Evolutionary conservation across 1,284 basidiomycete species (phyloP).

Genomic region (Apiotrichum veenhuisii): DNA sequence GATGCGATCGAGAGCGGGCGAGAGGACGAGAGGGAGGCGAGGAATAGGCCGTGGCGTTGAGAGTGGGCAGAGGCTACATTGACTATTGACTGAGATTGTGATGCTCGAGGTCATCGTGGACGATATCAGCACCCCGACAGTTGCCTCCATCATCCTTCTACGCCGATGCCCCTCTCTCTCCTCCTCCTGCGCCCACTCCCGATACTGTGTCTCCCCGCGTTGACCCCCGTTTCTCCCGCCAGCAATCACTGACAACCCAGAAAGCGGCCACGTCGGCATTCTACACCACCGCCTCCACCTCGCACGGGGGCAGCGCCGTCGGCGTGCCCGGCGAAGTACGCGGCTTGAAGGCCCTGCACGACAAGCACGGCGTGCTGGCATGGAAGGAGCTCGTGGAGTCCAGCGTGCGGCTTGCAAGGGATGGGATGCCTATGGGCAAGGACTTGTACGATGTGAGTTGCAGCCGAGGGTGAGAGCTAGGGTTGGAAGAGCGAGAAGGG

Average conservation of each 20-base stretch:
- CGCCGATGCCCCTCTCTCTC: not conserved
- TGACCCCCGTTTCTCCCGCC: no score
- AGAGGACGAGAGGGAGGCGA: no score
- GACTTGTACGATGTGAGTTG: conserved; percentile 32
- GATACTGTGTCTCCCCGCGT: no score
- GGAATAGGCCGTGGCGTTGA: no score
- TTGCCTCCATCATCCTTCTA: not conserved
- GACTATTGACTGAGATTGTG: no score
- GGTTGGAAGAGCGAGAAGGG: no score
- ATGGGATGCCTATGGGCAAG: conserved; percentile 60
- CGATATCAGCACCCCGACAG: no score
- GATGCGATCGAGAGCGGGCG: no score
- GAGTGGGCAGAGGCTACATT: no score
- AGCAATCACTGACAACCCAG: not conserved
- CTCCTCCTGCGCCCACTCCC: not conserved
- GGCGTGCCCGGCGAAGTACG: conserved; percentile 36
- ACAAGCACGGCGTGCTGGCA: conserved; percentile 22
- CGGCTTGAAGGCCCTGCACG: conserved; percentile 32
- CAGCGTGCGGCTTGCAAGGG: conserved; percentile 30
- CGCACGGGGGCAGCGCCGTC: conserved; percentile 30
- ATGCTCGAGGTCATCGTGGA: no score
- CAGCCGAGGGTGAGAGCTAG: no score
- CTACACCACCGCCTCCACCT: conserved; percentile 17
- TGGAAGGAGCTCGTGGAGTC: conserved; percentile 28
- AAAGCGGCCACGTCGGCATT: conserved; percentile 11